Evolutionary conservation across 148 eudicot species (phyloP).

Genomic region (Heliamphora exappendiculata): DNA sequence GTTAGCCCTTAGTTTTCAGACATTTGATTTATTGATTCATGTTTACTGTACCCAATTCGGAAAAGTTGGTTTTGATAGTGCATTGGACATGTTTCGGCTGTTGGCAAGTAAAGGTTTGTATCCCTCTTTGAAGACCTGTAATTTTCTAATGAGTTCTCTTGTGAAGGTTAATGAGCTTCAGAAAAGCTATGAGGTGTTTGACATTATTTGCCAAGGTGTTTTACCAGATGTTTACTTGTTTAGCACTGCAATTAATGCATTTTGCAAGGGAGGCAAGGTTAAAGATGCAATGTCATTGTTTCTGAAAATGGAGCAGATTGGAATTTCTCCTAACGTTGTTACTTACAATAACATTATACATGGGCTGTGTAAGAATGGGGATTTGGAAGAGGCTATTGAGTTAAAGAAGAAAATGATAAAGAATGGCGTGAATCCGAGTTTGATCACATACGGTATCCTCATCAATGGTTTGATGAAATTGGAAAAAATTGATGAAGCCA

Average conservation of each 20-base stretch:
- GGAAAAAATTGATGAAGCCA: constrained; percentile 55
- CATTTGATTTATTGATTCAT: constrained; percentile 67
- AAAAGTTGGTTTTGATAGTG: constrained; percentile 36
- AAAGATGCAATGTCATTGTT: constrained; percentile 58
- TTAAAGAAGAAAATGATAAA: constrained; percentile 60
- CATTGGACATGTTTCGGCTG: constrained; percentile 46
- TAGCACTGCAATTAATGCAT: constrained; percentile 54
- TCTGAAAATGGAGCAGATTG: constrained; percentile 52
- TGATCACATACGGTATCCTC: constrained; percentile 58
- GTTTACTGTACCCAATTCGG: constrained; percentile 55
- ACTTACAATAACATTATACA: constrained; percentile 61
- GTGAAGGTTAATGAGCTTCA: constrained; percentile 54
- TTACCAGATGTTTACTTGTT: constrained; percentile 55
- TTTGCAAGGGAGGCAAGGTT: constrained; percentile 60
- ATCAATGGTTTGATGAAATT: constrained; percentile 61
- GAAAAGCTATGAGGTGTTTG: constrained; percentile 58
- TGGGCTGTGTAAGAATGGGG: constrained; percentile 65
- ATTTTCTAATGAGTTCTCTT: constrained; percentile 54
- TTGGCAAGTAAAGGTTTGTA: constrained; percentile 38
- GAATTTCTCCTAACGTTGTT: constrained; percentile 61
- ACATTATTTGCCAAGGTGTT: constrained; percentile 33
- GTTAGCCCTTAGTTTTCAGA: constrained; percentile 23
- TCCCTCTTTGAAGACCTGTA: constrained; percentile 70
- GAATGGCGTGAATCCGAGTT: constrained; percentile 42
- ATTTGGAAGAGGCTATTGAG: constrained; percentile 49